Conservation (phyloP, 2,329 filamentous ascomycete species). For the Colletotrichum tamarilloi region DNA sequence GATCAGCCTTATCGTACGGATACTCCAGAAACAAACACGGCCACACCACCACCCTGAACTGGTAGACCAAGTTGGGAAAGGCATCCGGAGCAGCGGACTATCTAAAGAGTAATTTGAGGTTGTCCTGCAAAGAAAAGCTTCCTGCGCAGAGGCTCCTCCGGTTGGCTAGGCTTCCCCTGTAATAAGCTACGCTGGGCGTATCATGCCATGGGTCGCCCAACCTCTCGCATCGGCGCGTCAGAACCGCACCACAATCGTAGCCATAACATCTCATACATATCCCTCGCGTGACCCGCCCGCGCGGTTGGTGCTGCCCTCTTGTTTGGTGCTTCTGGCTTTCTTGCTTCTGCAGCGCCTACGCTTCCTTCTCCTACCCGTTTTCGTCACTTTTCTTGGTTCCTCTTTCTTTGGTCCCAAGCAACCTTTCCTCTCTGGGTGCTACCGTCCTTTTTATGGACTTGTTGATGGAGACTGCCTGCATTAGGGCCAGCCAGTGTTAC, state of each 20-base stretch:
- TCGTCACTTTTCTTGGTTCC: conserved; percentile 27
- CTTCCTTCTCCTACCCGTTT: conserved; percentile 25
- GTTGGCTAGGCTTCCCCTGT: conserved; percentile 30
- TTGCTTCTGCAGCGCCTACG: conserved; percentile 21
- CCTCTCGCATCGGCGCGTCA: conserved; percentile 33
- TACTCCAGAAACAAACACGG: neutral
- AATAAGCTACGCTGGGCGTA: conserved; percentile 16
- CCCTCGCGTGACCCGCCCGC: conserved; percentile 29
- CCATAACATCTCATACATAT: conserved; percentile 37
- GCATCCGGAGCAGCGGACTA: too few species aligned
- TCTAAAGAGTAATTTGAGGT: conserved; percentile 22
- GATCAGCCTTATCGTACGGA: neutral
- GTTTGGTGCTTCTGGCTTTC: neutral
- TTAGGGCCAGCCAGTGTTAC: conserved; percentile 31
- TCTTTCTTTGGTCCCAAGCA: conserved; percentile 4
- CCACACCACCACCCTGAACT: neutral
- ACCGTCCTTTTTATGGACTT: conserved; percentile 17
- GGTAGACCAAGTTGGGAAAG: too few species aligned
- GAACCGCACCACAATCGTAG: conserved; percentile 35
- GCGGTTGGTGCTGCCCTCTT: conserved; percentile 4
- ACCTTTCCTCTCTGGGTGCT: conserved; percentile 14
- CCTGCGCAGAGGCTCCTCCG: conserved; percentile 18
- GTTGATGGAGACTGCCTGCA: conserved; percentile 33
- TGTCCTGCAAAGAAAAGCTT: conserved; percentile 18
- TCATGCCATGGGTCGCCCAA: conserved; percentile 35